Percentiles rank a stretch among this genome's conserved stretches.
Conservation (phyloP, 176 grass and related monocot genomes). For the Echinochloa phyllopogon region DNA sequence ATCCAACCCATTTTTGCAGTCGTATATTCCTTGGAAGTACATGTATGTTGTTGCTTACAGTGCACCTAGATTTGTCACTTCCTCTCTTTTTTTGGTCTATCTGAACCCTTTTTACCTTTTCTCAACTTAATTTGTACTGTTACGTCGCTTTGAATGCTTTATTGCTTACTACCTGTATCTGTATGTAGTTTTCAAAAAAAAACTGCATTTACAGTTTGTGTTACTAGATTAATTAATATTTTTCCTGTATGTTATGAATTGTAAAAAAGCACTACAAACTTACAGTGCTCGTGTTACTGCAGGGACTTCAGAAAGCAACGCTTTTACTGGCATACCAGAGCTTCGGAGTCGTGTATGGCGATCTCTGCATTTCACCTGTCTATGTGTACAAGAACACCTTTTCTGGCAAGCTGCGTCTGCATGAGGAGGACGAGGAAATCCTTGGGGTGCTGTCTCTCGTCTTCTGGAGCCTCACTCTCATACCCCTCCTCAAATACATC, state of each 20-base stretch:
- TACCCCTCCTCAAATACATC: conserved; percentile 86
- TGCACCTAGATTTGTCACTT: conserved; percentile 19
- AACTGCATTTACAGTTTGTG: background rate
- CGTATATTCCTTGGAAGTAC: conserved; percentile 32
- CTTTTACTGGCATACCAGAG: conserved; percentile 89
- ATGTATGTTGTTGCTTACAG: background rate
- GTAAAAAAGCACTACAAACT: background rate
- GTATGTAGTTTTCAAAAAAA: background rate
- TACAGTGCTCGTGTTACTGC: background rate
- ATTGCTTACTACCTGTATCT: background rate
- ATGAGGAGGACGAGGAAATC: conserved; percentile 91
- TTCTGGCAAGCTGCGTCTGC: conserved; percentile 73
- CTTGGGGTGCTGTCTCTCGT: conserved; percentile 83
- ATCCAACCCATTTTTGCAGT: background rate
- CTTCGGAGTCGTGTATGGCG: conserved; percentile 87
- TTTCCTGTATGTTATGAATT: background rate
- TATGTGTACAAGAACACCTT: conserved; percentile 98
- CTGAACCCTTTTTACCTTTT: background rate
- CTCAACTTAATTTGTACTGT: conserved; percentile 30
- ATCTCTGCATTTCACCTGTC: conserved; percentile 82
- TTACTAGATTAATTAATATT: conserved; percentile 5
- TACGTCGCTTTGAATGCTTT: conserved; percentile 1
- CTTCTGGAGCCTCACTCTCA: conserved; percentile 91
- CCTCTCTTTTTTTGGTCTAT: conserved; percentile 31
- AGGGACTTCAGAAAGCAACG: conserved; percentile 58